Evolutionary conservation across 2,329 filamentous ascomycete genomes (phyloP).

Genomic region (Penicillium sp.): DNA sequence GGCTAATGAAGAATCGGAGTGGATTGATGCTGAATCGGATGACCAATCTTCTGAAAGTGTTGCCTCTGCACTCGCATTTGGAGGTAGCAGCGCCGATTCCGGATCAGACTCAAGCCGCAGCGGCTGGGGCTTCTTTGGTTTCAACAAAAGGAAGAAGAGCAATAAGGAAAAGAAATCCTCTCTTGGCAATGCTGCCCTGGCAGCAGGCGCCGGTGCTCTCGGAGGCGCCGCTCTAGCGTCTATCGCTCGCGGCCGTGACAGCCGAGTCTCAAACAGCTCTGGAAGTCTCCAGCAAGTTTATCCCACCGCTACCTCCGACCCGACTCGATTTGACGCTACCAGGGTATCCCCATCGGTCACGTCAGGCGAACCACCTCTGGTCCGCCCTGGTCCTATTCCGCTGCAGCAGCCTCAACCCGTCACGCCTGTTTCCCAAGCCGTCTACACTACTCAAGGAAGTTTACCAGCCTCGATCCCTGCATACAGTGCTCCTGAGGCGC

Average conservation of each 20-base stretch:
- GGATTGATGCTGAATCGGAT: conserved; percentile 60
- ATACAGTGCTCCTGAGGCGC: conserved; percentile 43
- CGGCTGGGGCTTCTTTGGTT: conserved; percentile 64
- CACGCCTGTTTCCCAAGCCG: conserved; percentile 66
- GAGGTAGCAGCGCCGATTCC: conserved; percentile 55
- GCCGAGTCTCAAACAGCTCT: conserved; percentile 38
- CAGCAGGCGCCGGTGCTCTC: conserved; percentile 45
- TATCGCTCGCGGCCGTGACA: conserved; percentile 33
- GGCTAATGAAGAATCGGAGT: conserved; percentile 50
- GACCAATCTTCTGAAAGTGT: conserved; percentile 54
- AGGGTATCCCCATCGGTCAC: conserved; percentile 26
- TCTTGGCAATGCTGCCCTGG: conserved; percentile 34
- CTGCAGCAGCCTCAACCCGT: conserved; percentile 86
- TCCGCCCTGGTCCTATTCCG: conserved; percentile 61
- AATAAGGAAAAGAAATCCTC: conserved; percentile 31
- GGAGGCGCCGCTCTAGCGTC: conserved; percentile 44
- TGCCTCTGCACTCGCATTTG: conserved; percentile 62
- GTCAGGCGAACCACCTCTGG: conserved; percentile 25
- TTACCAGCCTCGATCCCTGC: conserved; percentile 33
- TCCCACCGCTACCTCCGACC: conserved; percentile 66
- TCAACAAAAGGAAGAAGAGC: conserved; percentile 49
- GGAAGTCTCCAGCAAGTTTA: conserved; percentile 60
- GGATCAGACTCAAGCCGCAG: conserved; percentile 56
- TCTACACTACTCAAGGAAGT: conserved; percentile 56
- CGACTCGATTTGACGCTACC: conserved; percentile 59